phyloP scores from a whole-genome alignment of 2,329 filamentous ascomycete species.

The Cladophialophora bantiana region DNA sequence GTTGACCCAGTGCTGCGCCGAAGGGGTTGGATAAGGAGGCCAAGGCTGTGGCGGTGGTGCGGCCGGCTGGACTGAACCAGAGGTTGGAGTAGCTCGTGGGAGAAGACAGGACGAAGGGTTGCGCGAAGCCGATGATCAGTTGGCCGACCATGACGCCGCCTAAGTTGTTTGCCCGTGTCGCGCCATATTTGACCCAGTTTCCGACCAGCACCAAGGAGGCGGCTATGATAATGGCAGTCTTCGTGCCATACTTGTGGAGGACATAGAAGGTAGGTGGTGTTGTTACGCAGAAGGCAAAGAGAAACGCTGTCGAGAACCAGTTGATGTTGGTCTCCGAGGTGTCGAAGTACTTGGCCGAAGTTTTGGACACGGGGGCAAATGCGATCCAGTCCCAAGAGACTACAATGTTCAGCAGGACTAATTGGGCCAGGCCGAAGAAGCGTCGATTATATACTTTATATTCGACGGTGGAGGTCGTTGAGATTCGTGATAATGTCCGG shows the following conservation, averaged over 20 bases:
- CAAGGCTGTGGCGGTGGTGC: constrained; percentile 86
- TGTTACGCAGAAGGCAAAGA: constrained; percentile 80
- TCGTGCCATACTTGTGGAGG: constrained; percentile 78
- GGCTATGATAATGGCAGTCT: constrained; percentile 71
- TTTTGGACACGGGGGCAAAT: constrained; percentile 80
- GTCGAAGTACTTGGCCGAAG: constrained; percentile 75
- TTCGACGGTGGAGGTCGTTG: constrained; percentile 31
- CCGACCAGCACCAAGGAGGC: constrained; percentile 78
- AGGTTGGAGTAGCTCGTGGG: constrained; percentile 91
- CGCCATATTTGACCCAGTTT: constrained; percentile 90
- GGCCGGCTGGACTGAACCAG: constrained; percentile 87
- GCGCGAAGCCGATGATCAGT: constrained; percentile 84
- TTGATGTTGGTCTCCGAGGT: constrained; percentile 81
- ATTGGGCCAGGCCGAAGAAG: constrained; percentile 84
- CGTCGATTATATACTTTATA: constrained; percentile 78
- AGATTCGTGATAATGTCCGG: constrained; percentile 35
- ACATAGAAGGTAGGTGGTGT: constrained; percentile 79
- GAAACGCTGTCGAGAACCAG: constrained; percentile 87
- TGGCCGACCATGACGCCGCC: constrained; percentile 88
- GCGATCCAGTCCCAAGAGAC: constrained; percentile 98
- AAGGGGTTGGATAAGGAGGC: constrained; percentile 87
- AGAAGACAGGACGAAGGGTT: constrained; percentile 89
- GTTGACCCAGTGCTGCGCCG: constrained; percentile 84
- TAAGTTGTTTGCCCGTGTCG: constrained; percentile 66
- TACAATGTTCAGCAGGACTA: constrained; percentile 88